Conservation (phyloP, 2,329 filamentous ascomycete species). For the Coleophoma eucalyptorum region DNA sequence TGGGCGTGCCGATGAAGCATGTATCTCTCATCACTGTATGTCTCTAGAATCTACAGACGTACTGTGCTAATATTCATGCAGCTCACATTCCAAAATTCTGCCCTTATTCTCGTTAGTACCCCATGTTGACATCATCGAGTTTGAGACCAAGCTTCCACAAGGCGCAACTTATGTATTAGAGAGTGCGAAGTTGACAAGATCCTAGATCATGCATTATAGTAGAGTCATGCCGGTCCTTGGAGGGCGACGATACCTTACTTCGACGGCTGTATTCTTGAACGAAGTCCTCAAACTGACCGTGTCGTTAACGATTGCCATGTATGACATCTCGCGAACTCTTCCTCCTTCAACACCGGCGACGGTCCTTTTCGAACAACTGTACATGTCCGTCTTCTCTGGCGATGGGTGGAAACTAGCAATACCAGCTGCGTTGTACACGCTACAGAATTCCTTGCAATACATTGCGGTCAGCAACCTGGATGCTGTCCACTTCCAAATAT, state of each 20-base stretch:
- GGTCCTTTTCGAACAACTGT: constrained; percentile 75
- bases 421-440: constrained; percentile 81
- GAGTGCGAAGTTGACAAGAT: constrained; percentile 10
- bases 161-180: too few species aligned
- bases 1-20: constrained; percentile 66
- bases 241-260: constrained; percentile 87
- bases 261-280: constrained; percentile 89
- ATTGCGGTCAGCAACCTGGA: constrained; percentile 87
- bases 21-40: constrained; percentile 61
- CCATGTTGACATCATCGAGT: constrained; percentile 5
- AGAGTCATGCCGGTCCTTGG: constrained; percentile 82
- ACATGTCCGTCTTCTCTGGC: constrained; percentile 75
- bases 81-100: constrained; percentile 79
- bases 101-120: constrained; percentile 62
- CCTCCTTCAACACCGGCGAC: constrained; percentile 78
- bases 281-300: constrained; percentile 88
- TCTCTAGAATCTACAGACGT: constrained; percentile 13
- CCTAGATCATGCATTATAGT: constrained; percentile 88
- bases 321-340: constrained; percentile 76
- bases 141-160: background rate
- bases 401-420: constrained; percentile 95
- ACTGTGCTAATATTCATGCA: constrained; percentile 33
- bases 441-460: constrained; percentile 94
- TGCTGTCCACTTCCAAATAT: constrained; percentile 87
- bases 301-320: constrained; percentile 80